Evolutionary conservation across 345 rosid species (phyloP).

Genomic region (Eutrema heterophyllum): DNA sequence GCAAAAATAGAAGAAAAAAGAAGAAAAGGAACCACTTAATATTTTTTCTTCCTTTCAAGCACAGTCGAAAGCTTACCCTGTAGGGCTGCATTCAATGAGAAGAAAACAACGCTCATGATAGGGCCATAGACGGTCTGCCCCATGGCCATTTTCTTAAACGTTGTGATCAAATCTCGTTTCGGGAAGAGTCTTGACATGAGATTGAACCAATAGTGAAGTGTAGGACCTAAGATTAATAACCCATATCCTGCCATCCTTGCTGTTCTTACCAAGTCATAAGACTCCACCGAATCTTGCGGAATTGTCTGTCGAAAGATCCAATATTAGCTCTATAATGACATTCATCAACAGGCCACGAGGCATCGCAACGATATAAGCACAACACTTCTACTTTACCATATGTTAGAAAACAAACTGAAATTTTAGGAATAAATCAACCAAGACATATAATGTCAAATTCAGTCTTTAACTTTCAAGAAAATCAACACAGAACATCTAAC

Average conservation of each 20-base stretch:
- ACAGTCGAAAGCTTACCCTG: constrained; percentile 48
- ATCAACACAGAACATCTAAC: neutral
- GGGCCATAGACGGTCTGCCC: constrained; percentile 84
- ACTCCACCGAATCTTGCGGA: constrained; percentile 35
- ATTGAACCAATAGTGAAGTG: constrained; percentile 84
- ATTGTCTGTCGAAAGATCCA: constrained; percentile 43
- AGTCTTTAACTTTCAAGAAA: neutral
- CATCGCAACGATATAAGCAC: neutral
- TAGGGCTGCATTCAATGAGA: constrained; percentile 63
- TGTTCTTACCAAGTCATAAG: constrained; percentile 75
- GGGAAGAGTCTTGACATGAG: constrained; percentile 70
- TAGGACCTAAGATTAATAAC: constrained; percentile 65
- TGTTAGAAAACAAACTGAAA: neutral
- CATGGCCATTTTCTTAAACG: constrained; percentile 82
- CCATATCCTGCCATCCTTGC: constrained; percentile 88
- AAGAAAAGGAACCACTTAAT: neutral
- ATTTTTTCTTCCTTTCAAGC: neutral
- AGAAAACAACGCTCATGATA: constrained; percentile 69
- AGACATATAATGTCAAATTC: neutral
- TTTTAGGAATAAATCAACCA: neutral
- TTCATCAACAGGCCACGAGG: neutral
- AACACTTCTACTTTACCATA: neutral
- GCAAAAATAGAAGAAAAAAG: neutral
- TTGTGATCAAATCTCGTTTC: constrained; percentile 62
- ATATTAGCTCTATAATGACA: neutral